Evolutionary conservation across 2,329 filamentous ascomycete genomes (phyloP), one percentile per base, ranked within the genome.

Genomic region (Parafenestella ontariensis): DNA sequence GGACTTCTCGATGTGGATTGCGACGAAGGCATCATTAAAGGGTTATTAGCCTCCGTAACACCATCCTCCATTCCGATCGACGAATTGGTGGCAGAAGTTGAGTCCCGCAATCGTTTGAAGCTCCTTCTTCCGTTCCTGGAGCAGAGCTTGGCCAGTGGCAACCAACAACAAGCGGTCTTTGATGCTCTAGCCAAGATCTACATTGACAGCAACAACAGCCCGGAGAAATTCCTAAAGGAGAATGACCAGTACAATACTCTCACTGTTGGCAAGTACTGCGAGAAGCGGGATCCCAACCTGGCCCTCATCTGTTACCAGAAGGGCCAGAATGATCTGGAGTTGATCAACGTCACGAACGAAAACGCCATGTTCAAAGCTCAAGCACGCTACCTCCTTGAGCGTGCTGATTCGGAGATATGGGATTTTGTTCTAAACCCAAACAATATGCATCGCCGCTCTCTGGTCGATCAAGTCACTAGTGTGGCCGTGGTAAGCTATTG

Each of bases 301-400:
- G 94, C 92, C 3, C 96, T 90, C 78, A 96, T 98, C 73, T 91
- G 92, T 58, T 99, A 97, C 77, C 86, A 88, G 68, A 99, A 99
- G 83, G 95, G 95, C 18, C 91, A 97, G 78, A 99, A 99, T 64
- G 95, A 99, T 71, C 80, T 99, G 28, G 96, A 99, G 79, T 85
- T 99, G 52, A 94, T 99, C 78, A 95, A 90, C 77, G 94, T 99
- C 72, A 98, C 95, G 71, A 99, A 98, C 69, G 96, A 99, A 79
- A 99, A 99, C 80, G 89, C 91, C n/a, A 99, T 99, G 95, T 99
- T 96, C 85, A 90, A 93, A 69, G 91, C 91, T n/a, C 95, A 99
- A 78, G 94, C 93, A 54, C 89, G 95, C 33, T 99, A 99, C 77
- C 84, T 99, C 21, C 82, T 99, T 47, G 93, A 97, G 70, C 89